Base-by-base conservation (phyloP, 352 stramenopile genomes). In the Globisporangium barbulae region DNA sequence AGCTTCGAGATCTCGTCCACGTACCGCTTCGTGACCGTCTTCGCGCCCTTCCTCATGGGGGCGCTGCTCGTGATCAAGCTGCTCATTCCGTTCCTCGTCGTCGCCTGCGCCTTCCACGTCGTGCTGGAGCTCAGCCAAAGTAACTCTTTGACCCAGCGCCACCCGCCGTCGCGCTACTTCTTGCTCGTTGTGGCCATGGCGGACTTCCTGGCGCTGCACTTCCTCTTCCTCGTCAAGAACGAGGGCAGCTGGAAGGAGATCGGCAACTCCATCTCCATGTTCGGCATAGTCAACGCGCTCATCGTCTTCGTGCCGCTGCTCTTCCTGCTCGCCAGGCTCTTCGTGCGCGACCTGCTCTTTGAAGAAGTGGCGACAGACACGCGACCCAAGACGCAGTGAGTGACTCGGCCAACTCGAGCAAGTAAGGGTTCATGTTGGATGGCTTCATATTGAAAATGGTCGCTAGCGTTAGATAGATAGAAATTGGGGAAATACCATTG, bases 171-270 rank as follows among this genome's bases (percentile, higher is more conserved):
- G 33, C 78, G 75, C 30, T 88, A 85, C 39, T 92, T 92, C 45
- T 61, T 95, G 19, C 62, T 93, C 8, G 86, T 95, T 22, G 79
- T 95, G 39, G 74, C 72, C n/a, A 85, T 95, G 71, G 90, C 79
- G 53, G 85, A 95, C 49, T 59, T 93, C 2, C 65, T 95, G 28
- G 84, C 86, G 53, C 68, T 95, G 17, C 86, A 95, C 44, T 93
- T 95, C 42, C 74, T 95, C 21, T 95, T 93, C 60, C 67, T 90
- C 28, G 86, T 95, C 21, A 76, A 81, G 44, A 87, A 95, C 70
- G 81, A 95, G 82, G 86, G 86, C 63, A 91, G 81, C 53, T 95
- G 86, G 86, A 93, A 93, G 57, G 78, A 93, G 59, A 95, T 95
- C 52, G 86, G 86, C 35, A 95, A 95, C 66, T 93, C 83, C 35